Evolutionary conservation across 345 rosid genomes (phyloP).

Genomic region (Zanthoxylum bungeanum): DNA sequence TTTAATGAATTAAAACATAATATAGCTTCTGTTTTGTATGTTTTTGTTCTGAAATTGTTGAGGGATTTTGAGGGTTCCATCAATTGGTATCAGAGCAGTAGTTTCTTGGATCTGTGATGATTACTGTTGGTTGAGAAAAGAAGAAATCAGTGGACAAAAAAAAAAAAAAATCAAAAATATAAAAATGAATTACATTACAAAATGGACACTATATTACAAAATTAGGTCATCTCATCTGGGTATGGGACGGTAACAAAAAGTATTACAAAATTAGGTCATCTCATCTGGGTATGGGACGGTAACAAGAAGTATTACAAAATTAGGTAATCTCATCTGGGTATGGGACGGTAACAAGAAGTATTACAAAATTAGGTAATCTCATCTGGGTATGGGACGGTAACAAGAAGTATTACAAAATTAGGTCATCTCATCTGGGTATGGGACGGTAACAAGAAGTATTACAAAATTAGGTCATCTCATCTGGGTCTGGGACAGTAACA

Average conservation of each 20-base stretch:
- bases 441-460: not conserved
- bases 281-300: not conserved
- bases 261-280: constrained; percentile 32
- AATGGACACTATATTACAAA: constrained; percentile 33
- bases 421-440: constrained; percentile 24
- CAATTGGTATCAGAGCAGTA: too few species aligned
- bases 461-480: constrained; percentile 29
- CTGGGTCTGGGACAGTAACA: not conserved
- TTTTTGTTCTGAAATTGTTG: too few species aligned
- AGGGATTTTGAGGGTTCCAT: too few species aligned
- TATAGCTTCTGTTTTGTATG: too few species aligned
- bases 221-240: constrained; percentile 21
- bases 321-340: constrained; percentile 23
- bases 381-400: not conserved
- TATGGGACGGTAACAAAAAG: not conserved
- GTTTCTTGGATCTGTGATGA: too few species aligned
- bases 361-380: constrained; percentile 30
- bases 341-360: not conserved
- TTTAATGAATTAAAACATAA: too few species aligned
- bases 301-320: constrained; percentile 24
- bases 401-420: constrained; percentile 23
- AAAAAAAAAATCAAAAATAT: not conserved
- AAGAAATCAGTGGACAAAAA: too few species aligned
- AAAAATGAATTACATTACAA: constrained; percentile 28
- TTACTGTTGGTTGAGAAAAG: too few species aligned